Percentiles rank a stretch among this genome's conserved stretches.
These are phyloP conservation scores for Cercis canadensis DNA, from an alignment of 306 rosid genomes.

Conservation along the genomic window DNA sequence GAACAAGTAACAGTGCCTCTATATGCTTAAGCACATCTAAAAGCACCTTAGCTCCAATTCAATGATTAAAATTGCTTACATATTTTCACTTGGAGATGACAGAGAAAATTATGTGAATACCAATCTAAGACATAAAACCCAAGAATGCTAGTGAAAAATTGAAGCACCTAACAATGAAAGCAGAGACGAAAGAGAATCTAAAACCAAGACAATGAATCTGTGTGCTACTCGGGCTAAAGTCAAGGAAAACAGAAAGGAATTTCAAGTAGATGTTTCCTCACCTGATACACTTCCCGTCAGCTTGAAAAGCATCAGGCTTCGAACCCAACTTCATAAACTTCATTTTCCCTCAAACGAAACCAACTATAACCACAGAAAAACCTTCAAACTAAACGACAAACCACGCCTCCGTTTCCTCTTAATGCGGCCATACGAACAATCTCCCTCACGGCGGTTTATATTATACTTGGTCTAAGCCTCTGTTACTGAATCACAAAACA, in stretches of 20 bases:
- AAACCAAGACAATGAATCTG: neutral
- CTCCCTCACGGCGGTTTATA: conserved; percentile 17
- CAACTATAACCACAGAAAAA: neutral
- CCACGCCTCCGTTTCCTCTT: conserved; percentile 26
- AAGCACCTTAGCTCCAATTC: conserved; percentile 9
- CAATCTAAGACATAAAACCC: too few relatives aligned
- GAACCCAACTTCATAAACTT: conserved; percentile 99
- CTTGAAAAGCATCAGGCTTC: conserved; percentile 87
- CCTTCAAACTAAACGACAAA: conserved; percentile 31
- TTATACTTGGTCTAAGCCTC: conserved; percentile 11
- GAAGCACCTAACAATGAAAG: neutral
- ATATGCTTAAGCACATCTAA: conserved; percentile 4
- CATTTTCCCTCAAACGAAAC: conserved; percentile 52
- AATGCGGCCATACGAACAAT: conserved; percentile 22
- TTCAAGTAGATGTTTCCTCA: conserved; percentile 5
- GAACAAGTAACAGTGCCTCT: neutral
- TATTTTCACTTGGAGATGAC: neutral
- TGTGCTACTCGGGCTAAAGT: neutral
- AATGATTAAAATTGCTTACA: neutral
- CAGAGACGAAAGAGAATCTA: neutral
- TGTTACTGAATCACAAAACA: conserved; percentile 22
- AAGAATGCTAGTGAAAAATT: conserved; percentile 2
- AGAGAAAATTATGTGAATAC: neutral
- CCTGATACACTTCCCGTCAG: conserved; percentile 82
- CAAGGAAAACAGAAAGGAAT: neutral